Evolutionary conservation across 2,329 filamentous ascomycete species (phyloP), one percentile per base, ranked within the genome.

Genomic region (Colletotrichum lindemuthianum): DNA sequence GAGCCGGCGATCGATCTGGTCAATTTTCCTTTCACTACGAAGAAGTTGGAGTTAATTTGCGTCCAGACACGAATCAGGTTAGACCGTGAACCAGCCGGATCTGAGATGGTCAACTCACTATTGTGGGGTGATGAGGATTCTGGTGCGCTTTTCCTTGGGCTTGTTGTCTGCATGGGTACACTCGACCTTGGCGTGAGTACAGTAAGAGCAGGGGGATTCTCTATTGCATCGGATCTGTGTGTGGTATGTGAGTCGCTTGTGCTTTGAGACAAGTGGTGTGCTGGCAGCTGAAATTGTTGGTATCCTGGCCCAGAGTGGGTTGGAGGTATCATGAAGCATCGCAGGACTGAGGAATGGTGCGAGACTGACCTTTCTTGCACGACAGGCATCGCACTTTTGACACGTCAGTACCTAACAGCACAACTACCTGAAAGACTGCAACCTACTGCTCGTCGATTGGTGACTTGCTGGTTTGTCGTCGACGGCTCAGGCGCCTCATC

Each of bases 201-300:
- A 78, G 56, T 78, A 75, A 40, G 75, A 73, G 40, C 76, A 78
- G 2, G 76, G 76, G 2, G 69, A 72, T 53, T 78, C 74, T 63
- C 76, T 74, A 65, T 77, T 75, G 67, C 76, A 78, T 10, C 76
- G 75, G 51, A 78, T 75, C 73, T 75, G 64, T n/a, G 32, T 11
- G 47, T 32, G 9, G n/a, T 11, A 15, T 11, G 47, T 32, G 6
- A 24, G 32, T 4, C 32, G 45, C 43, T 16, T n/a, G 36, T 16
- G 32, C 37, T 16, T 9, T 43, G 8, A n/a, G 13, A 16, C 6
- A 39, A 11, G 41, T n/a, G 24, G 24, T 24, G 24, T 24, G 24
- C 24, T 24, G 24, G 24, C 4, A 24, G 4, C 24, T 4, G 24
- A 24, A 3, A 24, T 24, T 24, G 24, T 24, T 24, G 24, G 24